Percentiles rank a stretch among this genome's conserved stretches.
These are phyloP conservation scores for Backusella tarrabulga DNA, from an alignment of 192 early-diverging fungal species.

Conservation along the genomic window DNA sequence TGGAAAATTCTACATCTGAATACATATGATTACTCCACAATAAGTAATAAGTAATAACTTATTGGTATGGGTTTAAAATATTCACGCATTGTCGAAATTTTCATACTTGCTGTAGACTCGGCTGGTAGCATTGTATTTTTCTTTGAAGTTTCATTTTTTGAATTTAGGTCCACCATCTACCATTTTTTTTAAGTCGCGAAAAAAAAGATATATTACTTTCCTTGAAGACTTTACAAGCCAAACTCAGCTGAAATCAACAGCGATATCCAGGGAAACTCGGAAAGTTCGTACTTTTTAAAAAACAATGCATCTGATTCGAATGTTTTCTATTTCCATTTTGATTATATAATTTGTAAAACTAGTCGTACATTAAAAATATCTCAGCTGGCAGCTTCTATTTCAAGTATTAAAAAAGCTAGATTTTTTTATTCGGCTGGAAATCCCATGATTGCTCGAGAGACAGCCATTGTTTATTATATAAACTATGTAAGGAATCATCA, in stretches of 20 bases:
- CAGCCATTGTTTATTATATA: background rate
- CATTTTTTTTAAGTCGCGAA: too few relatives aligned
- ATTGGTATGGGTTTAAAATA: background rate
- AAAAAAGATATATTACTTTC: too few relatives aligned
- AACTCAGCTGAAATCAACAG: too few relatives aligned
- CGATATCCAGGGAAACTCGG: too few relatives aligned
- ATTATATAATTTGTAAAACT: background rate
- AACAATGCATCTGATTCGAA: background rate
- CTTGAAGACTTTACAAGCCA: too few relatives aligned
- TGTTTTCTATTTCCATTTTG: background rate
- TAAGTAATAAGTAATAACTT: background rate
- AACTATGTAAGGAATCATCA: background rate
- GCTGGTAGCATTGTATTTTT: background rate
- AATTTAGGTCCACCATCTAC: too few relatives aligned
- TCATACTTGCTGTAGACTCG: background rate
- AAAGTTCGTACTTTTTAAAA: background rate
- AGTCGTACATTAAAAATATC: background rate
- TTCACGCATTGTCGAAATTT: background rate
- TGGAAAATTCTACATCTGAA: background rate
- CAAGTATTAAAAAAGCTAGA: background rate
- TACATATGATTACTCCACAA: background rate
- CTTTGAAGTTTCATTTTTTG: background rate
- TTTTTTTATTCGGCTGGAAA: background rate
- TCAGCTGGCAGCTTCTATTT: too few relatives aligned
- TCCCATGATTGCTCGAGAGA: background rate